Conservation (phyloP, 768 basidiomycete species). For the Suillus brevipes region DNA sequence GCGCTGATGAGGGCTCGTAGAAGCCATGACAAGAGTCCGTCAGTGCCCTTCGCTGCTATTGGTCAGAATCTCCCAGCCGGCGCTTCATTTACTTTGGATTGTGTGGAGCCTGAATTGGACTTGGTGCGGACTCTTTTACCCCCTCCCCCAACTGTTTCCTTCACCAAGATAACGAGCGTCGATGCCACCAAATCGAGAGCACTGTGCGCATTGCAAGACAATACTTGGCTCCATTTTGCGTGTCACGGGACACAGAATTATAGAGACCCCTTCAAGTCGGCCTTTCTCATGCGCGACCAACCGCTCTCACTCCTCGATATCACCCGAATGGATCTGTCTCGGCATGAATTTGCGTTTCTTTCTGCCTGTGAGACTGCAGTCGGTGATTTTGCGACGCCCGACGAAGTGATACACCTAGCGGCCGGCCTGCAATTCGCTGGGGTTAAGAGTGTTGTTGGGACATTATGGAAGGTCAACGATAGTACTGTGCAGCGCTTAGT, state of each 20-base stretch:
- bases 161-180: no score
- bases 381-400: slow-evolving; percentile 2
- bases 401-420: slow-evolving; percentile 25
- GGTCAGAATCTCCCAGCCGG: slow-evolving; percentile 3
- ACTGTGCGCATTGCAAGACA: no score
- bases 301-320: slow-evolving; percentile 11
- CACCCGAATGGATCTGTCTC: not conserved
- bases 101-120: not conserved
- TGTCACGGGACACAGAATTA: no score
- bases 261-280: slow-evolving; percentile 14
- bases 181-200: no score
- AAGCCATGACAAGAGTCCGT: not conserved
- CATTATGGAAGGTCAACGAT: slow-evolving; percentile 20
- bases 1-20: slow-evolving; percentile 13
- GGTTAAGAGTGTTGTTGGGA: slow-evolving; percentile 22
- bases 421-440: slow-evolving; percentile 23
- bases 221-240: no score
- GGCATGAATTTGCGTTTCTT: slow-evolving; percentile 13
- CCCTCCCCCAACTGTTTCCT: not conserved
- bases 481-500: not conserved
- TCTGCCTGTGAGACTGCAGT: slow-evolving; percentile 20
- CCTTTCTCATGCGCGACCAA: slow-evolving; percentile 6
- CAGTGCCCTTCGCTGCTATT: slow-evolving; percentile 7
- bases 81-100: not conserved
- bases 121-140: not conserved